Base-by-base conservation (phyloP, 2,329 filamentous ascomycete genomes). In the Myriangium duriaei region DNA sequence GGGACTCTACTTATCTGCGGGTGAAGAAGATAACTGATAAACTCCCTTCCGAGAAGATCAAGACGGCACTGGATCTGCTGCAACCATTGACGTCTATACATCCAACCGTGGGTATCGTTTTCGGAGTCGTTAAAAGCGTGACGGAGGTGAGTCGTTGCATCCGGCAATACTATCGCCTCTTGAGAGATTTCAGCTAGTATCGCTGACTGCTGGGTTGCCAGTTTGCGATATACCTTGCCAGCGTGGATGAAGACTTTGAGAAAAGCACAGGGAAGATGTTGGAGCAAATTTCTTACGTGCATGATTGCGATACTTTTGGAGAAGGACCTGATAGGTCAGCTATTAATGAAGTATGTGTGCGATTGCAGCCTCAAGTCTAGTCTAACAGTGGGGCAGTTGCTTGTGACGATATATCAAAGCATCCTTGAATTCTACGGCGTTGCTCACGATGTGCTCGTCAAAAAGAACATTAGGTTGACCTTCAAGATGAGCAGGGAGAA, bases 271-370 rank as follows among this genome's bases (percentile, higher is more conserved):
- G 34, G 17, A 16, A 26, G 7, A 36, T 36, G 34, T 24, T 36
- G 14, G 34, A 36, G 12, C 34, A 28, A 3, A 36, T 36, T 4
- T 5, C 34, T 11, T 36, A 36, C 21, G 29, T 36, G 11, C 19
- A 36, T 28, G 34, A 29, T 7, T 36, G 34, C 14, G 34, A 36
- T 24, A 36, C 34, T 13, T 24, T 36, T 7, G 34, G 34, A 11
- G 19, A 36, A 15, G 29, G 29, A 36, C 12, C 17, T 4, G 21
- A 28, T 15, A 28, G 14, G 9, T 11, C n/a, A 3, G 18, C n/a
- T 6, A 36, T 36, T 4, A 18, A 36, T 15, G n/a, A 19, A 15
- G 34, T 36, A 29, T 11, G 18, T 26, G n/a, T 15, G n/a, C n/a
- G n/a, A n/a, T n/a, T n/a, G n/a, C n/a, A 5, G n/a, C 2, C 14